Evolutionary conservation across 2,329 filamentous ascomycete genomes (phyloP).

Genomic region (Zasmidium angulare): DNA sequence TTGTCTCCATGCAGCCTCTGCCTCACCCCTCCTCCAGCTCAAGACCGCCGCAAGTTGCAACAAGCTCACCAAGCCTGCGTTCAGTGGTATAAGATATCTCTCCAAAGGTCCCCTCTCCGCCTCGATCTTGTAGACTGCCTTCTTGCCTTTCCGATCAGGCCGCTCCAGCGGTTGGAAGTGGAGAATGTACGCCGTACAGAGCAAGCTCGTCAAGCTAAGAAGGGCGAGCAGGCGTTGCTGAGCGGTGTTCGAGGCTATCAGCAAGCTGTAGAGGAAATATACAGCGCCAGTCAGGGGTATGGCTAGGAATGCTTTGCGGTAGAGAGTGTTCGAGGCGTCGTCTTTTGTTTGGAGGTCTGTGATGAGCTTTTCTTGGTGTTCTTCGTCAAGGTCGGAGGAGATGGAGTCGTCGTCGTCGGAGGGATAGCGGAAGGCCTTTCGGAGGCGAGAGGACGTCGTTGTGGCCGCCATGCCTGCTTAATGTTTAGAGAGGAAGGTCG

Average conservation of each 20-base stretch:
- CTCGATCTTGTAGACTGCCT: constrained; percentile 28
- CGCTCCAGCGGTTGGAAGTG: constrained; percentile 47
- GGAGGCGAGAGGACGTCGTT: constrained; percentile 44
- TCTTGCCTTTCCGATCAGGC: constrained; percentile 40
- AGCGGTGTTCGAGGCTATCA: constrained; percentile 36
- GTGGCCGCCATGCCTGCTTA: too few relatives aligned
- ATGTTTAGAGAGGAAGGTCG: neutral
- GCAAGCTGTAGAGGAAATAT: constrained; percentile 55
- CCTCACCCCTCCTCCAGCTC: constrained; percentile 34
- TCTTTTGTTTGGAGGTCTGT: constrained; percentile 56
- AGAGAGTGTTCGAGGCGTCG: constrained; percentile 33
- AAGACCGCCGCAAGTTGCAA: constrained; percentile 50
- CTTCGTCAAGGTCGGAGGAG: constrained; percentile 68
- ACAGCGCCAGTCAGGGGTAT: constrained; percentile 59
- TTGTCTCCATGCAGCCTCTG: constrained; percentile 34
- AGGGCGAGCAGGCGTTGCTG: constrained; percentile 49
- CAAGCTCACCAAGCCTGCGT: constrained; percentile 57
- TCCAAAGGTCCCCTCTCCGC: constrained; percentile 51
- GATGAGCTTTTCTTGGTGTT: constrained; percentile 68
- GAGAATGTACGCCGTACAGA: constrained; percentile 62
- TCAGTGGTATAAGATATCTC: constrained; percentile 60
- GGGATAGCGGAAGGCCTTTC: constrained; percentile 76
- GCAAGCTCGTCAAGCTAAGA: constrained; percentile 63
- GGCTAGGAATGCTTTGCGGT: constrained; percentile 52
- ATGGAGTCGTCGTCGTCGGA: constrained; percentile 55